phyloP scores from a whole-genome alignment of 768 basidiomycete species.

The Leucocoprinus birnbaumii region DNA sequence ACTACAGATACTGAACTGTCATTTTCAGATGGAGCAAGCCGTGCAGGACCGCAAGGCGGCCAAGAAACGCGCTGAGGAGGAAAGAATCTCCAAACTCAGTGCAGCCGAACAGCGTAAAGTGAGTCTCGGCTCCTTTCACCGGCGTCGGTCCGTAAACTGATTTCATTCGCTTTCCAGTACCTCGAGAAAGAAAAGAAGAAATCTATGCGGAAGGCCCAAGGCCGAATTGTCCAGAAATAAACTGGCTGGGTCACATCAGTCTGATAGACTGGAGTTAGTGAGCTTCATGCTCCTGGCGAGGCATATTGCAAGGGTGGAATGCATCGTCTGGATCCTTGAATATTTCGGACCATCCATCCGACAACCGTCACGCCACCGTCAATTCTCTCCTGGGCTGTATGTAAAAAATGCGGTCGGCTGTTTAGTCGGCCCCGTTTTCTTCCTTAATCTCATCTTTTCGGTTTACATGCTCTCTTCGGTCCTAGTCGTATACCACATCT shows the following conservation, averaged over 20 bases:
- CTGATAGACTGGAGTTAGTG: too few species aligned
- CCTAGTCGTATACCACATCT: too few species aligned
- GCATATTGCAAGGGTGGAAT: too few species aligned
- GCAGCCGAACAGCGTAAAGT: conserved; percentile 85
- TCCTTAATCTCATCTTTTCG: too few species aligned
- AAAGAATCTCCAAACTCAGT: conserved; percentile 67
- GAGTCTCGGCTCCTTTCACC: conserved; percentile 6
- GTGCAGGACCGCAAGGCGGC: conserved; percentile 69
- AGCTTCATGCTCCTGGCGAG: too few species aligned
- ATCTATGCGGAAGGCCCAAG: conserved; percentile 64
- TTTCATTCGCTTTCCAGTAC: conserved; percentile 16
- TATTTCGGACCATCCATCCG: too few species aligned
- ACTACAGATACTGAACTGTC: not conserved
- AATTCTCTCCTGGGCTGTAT: too few species aligned
- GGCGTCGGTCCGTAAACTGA: not conserved
- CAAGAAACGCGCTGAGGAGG: conserved; percentile 73
- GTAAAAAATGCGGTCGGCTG: too few species aligned
- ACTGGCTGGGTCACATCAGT: not conserved
- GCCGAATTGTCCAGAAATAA: conserved; percentile 56
- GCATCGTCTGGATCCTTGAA: too few species aligned
- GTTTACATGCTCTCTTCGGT: too few species aligned
- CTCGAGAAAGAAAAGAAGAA: conserved; percentile 81
- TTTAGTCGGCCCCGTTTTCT: too few species aligned
- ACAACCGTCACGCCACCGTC: too few species aligned
- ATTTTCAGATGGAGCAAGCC: conserved; percentile 34